Conservation (phyloP, 1,284 basidiomycete species). For the Cerioporus squamosus region DNA sequence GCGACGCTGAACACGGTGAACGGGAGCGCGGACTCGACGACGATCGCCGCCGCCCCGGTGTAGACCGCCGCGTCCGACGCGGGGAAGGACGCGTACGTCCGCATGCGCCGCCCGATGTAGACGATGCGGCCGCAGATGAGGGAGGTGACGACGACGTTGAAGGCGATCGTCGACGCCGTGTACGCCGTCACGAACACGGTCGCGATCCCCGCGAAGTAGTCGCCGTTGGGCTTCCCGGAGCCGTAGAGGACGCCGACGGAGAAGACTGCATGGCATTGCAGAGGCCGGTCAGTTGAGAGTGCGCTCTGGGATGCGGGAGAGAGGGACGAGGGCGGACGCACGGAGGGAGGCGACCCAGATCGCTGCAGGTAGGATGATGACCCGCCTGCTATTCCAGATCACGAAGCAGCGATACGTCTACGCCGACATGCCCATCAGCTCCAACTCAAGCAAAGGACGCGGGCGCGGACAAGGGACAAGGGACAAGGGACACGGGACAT, state of each 20-base stretch:
- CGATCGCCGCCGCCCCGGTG: slow-evolving; percentile 20
- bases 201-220: slow-evolving; percentile 26
- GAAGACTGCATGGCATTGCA: slow-evolving; percentile 19
- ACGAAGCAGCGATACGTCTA: slow-evolving; percentile 24
- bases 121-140: slow-evolving; percentile 26
- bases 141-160: slow-evolving; percentile 25
- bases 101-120: slow-evolving; percentile 10
- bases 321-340: slow-evolving; percentile 1
- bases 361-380: slow-evolving; percentile 17
- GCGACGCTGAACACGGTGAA: slow-evolving; percentile 23
- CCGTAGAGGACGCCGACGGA: slow-evolving; percentile 21
- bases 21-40: slow-evolving; percentile 28
- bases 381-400: slow-evolving; percentile 21
- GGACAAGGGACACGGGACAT: too few relatives aligned
- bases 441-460: too few relatives aligned
- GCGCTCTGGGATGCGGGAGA: too few relatives aligned
- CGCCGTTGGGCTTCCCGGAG: slow-evolving; percentile 21
- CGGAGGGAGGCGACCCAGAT: slow-evolving; percentile 23
- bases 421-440: too few relatives aligned
- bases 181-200: slow-evolving; percentile 20
- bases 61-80: slow-evolving; percentile 7
- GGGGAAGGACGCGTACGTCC: background rate
- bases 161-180: slow-evolving; percentile 23
- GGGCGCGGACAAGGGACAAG: too few relatives aligned
- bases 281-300: too few relatives aligned